Conservation (phyloP, 192 early-diverging fungal species). For the Backusella tuberculispora region DNA sequence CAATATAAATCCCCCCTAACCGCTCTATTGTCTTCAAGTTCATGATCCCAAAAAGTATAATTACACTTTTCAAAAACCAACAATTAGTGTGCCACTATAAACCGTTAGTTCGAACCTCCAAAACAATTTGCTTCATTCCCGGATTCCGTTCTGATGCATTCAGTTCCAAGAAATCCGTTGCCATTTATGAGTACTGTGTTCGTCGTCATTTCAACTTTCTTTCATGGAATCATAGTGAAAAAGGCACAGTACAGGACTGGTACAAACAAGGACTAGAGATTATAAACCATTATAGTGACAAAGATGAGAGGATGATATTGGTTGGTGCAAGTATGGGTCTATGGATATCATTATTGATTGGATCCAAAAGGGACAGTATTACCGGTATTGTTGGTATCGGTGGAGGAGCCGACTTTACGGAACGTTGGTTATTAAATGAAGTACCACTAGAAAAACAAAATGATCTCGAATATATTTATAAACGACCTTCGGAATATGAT, state of each 20-base stretch:
- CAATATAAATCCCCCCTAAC: no score
- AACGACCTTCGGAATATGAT: conserved; percentile 27
- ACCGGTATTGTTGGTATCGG: conserved; percentile 34
- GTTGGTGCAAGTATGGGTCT: conserved; percentile 40
- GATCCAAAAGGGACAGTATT: neutral
- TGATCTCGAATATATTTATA: conserved; percentile 19
- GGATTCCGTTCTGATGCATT: conserved; percentile 33
- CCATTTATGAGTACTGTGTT: conserved; percentile 8
- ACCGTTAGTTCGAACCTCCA: neutral
- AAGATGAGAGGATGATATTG: conserved; percentile 2
- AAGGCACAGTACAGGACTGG: conserved; percentile 30
- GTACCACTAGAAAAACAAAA: conserved; percentile 9
- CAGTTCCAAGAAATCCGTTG: conserved; percentile 29
- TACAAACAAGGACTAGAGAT: conserved; percentile 22
- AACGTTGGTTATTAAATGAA: conserved; percentile 31
- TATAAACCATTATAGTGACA: neutral
- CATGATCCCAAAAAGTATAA: neutral
- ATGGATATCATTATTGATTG: conserved; percentile 31
- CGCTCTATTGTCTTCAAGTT: no score
- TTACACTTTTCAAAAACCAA: neutral
- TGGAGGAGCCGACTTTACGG: conserved; percentile 33
- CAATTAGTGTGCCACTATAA: neutral
- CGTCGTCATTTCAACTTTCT: conserved; percentile 19
- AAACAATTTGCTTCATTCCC: conserved; percentile 43
- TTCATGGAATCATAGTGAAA: conserved; percentile 32